These are phyloP conservation scores for Hypsizygus marmoreus DNA, from an alignment of 768 basidiomycete species.

Conservation along the genomic window DNA sequence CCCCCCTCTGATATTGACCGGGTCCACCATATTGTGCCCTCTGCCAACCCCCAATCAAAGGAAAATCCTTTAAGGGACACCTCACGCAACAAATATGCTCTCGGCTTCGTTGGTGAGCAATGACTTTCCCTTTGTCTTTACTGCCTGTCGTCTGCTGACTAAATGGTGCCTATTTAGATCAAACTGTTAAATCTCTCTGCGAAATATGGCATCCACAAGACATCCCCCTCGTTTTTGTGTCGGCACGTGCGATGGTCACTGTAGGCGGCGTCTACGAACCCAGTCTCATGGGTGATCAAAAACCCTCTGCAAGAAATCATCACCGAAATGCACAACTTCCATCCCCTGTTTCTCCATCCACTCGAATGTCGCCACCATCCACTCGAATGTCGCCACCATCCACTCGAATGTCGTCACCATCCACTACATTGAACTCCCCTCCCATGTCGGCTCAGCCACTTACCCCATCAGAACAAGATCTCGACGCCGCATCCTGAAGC, in stretches of 20 bases:
- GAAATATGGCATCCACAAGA: slow-evolving; percentile 83
- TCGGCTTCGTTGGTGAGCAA: slow-evolving; percentile 69
- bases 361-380: slow-evolving; percentile 32
- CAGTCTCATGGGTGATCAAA: slow-evolving; percentile 13
- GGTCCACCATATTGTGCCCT: slow-evolving; percentile 17
- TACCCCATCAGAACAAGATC: slow-evolving; percentile 21
- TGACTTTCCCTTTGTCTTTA: slow-evolving; percentile 10
- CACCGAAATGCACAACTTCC: slow-evolving; percentile 46
- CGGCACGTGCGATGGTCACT: slow-evolving; percentile 31
- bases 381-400: too few relatives aligned
- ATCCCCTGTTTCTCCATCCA: slow-evolving; percentile 55
- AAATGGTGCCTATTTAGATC: slow-evolving; percentile 50
- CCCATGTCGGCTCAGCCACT: slow-evolving; percentile 9
- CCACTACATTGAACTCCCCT: slow-evolving; percentile 27
- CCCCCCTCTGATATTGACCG: slow-evolving; percentile 35
- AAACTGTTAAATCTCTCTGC: slow-evolving; percentile 74
- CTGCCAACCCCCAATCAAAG: slow-evolving; percentile 32
- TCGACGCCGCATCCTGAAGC: slow-evolving; percentile 20
- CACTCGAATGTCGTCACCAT: too few relatives aligned
- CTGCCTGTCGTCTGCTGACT: slow-evolving; percentile 14
- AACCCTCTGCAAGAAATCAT: slow-evolving; percentile 9
- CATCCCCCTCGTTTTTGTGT: slow-evolving; percentile 58
- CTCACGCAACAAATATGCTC: slow-evolving; percentile 65
- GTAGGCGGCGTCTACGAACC: slow-evolving; percentile 16
- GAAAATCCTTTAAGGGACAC: slow-evolving; percentile 34